Percentiles rank a stretch among this genome's conserved stretches.
phyloP scores from a whole-genome alignment of 106 monocot species.

The Chionographis japonica region DNA sequence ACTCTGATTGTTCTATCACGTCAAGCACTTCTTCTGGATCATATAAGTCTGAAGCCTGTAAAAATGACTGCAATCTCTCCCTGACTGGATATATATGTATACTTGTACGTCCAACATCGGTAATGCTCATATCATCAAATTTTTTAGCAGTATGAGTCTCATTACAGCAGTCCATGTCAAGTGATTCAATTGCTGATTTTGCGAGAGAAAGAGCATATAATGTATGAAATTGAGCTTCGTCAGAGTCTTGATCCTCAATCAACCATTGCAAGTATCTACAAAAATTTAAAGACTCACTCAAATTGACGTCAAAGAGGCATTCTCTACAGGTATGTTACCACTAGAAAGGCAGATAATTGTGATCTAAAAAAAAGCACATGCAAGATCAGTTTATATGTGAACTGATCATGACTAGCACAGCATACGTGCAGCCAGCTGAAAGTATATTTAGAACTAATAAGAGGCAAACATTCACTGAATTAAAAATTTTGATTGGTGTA shows the following conservation, averaged over 20 bases:
- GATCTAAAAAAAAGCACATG: no score
- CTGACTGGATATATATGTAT: conserved; percentile 32
- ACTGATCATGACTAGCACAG: no score
- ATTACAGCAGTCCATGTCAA: conserved; percentile 16
- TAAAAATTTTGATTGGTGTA: no score
- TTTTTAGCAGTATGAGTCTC: conserved; percentile 12
- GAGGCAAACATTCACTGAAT: no score
- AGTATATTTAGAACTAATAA: no score
- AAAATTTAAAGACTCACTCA: conserved; percentile 1
- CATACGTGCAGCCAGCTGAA: no score
- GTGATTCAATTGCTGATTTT: conserved; percentile 56
- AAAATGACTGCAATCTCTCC: conserved; percentile 80
- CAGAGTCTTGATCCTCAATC: conserved; percentile 90
- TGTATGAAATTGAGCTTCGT: conserved; percentile 82
- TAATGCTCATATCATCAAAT: conserved; percentile 7
- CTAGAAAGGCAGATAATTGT: background rate
- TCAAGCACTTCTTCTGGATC: conserved; percentile 90
- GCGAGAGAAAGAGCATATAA: conserved; percentile 96
- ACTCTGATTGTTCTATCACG: conserved; percentile 69
- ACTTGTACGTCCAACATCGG: conserved; percentile 16
- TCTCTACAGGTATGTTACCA: background rate
- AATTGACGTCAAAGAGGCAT: background rate
- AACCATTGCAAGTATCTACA: conserved; percentile 96
- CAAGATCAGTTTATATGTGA: no score
- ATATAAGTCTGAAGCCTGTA: conserved; percentile 89